phyloP scores from a whole-genome alignment of 345 rosid genomes.

The Limnanthes douglasii region DNA sequence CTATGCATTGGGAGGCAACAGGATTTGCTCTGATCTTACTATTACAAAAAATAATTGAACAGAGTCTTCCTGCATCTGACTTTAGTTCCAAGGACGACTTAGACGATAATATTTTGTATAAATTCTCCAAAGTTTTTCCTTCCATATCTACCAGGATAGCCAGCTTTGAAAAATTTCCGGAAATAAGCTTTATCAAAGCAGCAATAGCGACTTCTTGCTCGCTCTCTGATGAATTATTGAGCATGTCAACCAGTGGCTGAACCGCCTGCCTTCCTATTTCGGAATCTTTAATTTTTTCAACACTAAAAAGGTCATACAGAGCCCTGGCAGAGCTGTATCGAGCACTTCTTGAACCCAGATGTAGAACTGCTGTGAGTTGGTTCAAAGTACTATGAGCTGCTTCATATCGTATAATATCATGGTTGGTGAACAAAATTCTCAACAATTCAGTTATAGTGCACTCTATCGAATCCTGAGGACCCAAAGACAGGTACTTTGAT shows the following conservation, averaged over 20 bases:
- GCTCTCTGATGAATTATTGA: constrained; percentile 44
- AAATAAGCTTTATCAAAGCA: constrained; percentile 53
- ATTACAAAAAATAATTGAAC: constrained; percentile 32
- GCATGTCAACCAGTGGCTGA: constrained; percentile 67
- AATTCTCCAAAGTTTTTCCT: constrained; percentile 49
- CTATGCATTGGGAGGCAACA: constrained; percentile 39
- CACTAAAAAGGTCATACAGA: constrained; percentile 51
- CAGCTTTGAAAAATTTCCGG: constrained; percentile 33
- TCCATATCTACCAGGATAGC: constrained; percentile 31
- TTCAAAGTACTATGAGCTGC: constrained; percentile 50
- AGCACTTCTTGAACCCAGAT: constrained; percentile 45
- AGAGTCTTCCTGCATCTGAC: constrained; percentile 59
- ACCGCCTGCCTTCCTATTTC: constrained; percentile 61
- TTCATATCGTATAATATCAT: constrained; percentile 45
- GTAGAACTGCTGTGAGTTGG: constrained; percentile 59
- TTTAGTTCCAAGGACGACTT: constrained; percentile 49
- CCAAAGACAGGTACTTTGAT: constrained; percentile 54
- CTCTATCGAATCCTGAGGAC: constrained; percentile 73
- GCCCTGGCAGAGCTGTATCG: constrained; percentile 68
- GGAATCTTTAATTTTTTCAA: constrained; percentile 51
- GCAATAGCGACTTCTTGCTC: constrained; percentile 57
- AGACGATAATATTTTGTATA: constrained; percentile 43
- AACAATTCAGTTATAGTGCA: constrained; percentile 42
- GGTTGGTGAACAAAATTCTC: constrained; percentile 44
- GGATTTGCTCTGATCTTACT: constrained; percentile 36